Percentiles rank a stretch among this genome's conserved stretches.
These are phyloP conservation scores for Macaranga tanarius DNA, from an alignment of 441 rosid species.

Conservation along the genomic window DNA sequence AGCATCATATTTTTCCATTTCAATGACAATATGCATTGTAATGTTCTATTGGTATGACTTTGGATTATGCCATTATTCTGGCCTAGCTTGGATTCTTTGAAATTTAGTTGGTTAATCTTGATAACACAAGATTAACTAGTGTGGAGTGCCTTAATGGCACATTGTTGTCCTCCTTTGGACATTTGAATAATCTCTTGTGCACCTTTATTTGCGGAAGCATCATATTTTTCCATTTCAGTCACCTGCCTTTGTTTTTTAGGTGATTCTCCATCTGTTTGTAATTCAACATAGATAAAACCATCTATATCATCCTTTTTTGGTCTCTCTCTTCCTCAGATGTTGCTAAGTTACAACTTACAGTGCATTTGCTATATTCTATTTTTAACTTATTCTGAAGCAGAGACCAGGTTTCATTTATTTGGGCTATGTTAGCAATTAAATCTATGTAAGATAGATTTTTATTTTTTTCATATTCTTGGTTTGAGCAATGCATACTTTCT, in stretches of 20 bases:
- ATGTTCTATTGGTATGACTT: not conserved
- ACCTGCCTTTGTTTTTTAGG: not conserved
- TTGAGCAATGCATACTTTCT: not conserved
- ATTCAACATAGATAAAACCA: not conserved
- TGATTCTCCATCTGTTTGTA: not conserved
- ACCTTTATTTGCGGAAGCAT: not conserved
- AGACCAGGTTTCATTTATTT: not conserved
- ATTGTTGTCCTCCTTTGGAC: not conserved
- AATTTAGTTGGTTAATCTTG: not conserved
- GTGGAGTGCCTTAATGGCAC: not conserved
- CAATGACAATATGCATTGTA: not conserved
- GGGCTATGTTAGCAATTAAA: not conserved
- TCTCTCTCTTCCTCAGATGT: not conserved
- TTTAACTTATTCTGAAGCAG: not conserved
- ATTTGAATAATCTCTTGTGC: not conserved
- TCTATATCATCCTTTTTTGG: not conserved
- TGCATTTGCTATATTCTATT: not conserved
- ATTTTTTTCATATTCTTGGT: not conserved
- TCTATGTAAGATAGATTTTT: not conserved
- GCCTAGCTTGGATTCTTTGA: not conserved
- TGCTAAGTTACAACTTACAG: not conserved
- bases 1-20: not conserved
- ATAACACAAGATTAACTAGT: not conserved
- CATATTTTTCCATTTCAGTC: not conserved
- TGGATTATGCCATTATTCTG: not conserved